These are phyloP conservation scores for Phytophthora ohioensis DNA, from an alignment of 352 stramenopile species.

Conservation along the genomic window DNA sequence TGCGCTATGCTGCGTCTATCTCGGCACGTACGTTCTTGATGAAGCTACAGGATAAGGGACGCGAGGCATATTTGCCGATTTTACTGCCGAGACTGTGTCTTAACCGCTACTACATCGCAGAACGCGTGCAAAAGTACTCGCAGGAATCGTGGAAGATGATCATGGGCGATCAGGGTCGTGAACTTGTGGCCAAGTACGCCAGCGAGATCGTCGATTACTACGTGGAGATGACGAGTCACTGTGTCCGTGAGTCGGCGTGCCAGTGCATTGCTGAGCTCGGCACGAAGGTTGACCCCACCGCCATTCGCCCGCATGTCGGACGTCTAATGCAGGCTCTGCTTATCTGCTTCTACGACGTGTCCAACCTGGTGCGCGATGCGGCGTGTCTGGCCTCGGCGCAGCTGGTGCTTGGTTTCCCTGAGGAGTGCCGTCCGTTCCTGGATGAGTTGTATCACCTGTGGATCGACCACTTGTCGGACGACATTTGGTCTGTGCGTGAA, in stretches of 20 bases:
- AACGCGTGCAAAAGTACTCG: constrained; percentile 96
- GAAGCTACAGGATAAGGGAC: constrained; percentile 70
- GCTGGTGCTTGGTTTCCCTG: constrained; percentile 82
- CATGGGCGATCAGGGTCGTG: constrained; percentile 83
- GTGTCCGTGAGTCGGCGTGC: constrained; percentile 95
- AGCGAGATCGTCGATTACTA: constrained; percentile 95
- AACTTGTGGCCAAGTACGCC: constrained; percentile 89
- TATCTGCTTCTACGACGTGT: constrained; percentile 97
- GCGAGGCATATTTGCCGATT: constrained; percentile 70
- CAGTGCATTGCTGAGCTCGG: constrained; percentile 96
- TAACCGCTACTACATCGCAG: constrained; percentile 97
- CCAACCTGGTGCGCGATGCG: constrained; percentile 96
- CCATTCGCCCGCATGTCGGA: constrained; percentile 75
- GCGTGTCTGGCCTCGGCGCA: constrained; percentile 92
- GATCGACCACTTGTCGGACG: constrained; percentile 96
- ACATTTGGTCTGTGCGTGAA: constrained; percentile 98
- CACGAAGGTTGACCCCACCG: constrained; percentile 83
- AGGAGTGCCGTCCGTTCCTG: constrained; percentile 90
- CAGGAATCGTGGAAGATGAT: constrained; percentile 96
- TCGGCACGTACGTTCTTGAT: constrained; percentile 89
- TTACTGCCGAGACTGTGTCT: constrained; percentile 96
- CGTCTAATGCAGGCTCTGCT: constrained; percentile 89
- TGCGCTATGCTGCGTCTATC: constrained; percentile 95
- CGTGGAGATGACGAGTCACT: constrained; percentile 96
- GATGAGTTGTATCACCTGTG: constrained; percentile 90